These are phyloP conservation scores for Neoconidiobolus thromboides DNA, from an alignment of 371 early-diverging fungal genomes.

Conservation along the genomic window DNA sequence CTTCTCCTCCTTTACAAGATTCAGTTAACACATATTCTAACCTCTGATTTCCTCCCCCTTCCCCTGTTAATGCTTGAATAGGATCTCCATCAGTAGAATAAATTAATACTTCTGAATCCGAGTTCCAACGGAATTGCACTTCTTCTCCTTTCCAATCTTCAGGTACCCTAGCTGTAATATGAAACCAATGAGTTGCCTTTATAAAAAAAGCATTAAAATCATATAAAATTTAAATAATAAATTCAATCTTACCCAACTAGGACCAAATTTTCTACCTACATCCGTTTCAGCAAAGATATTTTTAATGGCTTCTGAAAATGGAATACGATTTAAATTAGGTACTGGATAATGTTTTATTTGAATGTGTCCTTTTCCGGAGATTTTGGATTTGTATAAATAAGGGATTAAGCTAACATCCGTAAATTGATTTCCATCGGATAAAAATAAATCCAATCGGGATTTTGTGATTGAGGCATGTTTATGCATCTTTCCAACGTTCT, in stretches of 20 bases:
- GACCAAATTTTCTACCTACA: constrained; percentile 60
- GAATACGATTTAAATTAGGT: constrained; percentile 53
- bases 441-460: constrained; percentile 30
- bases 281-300: constrained; percentile 36
- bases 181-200: constrained; percentile 85
- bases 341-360: constrained; percentile 47
- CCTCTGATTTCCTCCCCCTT: constrained; percentile 34
- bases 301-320: constrained; percentile 66
- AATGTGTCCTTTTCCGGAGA: constrained; percentile 16
- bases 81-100: constrained; percentile 69
- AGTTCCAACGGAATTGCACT: constrained; percentile 65
- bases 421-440: constrained; percentile 21
- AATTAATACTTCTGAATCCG: constrained; percentile 70
- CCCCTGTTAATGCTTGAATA: constrained; percentile 80
- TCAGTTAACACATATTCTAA: constrained; percentile 53
- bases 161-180: constrained; percentile 41
- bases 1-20: constrained; percentile 36
- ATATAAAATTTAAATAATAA: not conserved
- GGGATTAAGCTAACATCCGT: constrained; percentile 35
- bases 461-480: constrained; percentile 26
- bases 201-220: not conserved
- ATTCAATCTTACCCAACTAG: constrained; percentile 51
- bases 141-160: constrained; percentile 33
- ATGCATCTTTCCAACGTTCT: not conserved
- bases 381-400: constrained; percentile 15